phyloP scores from a whole-genome alignment of 495 filamentous ascomycete species.

The Entonaema liquescens region DNA sequence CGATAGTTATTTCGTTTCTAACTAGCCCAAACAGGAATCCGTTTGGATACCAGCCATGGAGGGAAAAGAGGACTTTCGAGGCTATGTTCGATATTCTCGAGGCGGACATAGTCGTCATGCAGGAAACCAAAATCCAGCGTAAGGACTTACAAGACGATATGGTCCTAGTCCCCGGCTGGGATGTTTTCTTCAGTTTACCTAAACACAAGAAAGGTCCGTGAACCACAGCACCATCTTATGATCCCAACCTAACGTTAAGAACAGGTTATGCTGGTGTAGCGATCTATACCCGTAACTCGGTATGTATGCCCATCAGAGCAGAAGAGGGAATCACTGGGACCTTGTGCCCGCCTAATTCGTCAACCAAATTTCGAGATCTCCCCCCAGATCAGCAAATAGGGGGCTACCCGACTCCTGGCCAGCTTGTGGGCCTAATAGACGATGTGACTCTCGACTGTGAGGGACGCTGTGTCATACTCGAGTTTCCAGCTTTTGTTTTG shows the following conservation, averaged over 20 bases:
- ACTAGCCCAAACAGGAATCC: constrained; percentile 71
- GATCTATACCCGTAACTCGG: constrained; percentile 90
- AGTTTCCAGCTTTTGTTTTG: constrained; percentile 94
- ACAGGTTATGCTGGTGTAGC: constrained; percentile 96
- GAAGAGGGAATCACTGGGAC: constrained; percentile 93
- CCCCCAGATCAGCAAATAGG: constrained; percentile 84
- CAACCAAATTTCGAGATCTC: constrained; percentile 77
- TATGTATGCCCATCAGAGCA: constrained; percentile 86
- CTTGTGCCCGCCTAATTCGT: constrained; percentile 78
- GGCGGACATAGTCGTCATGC: constrained; percentile 93
- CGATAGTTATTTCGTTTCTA: constrained; percentile 7
- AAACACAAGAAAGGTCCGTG: constrained; percentile 87
- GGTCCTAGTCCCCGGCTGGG: constrained; percentile 95
- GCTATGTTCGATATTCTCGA: constrained; percentile 95
- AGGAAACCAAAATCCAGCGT: constrained; percentile 95
- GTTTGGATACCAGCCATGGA: constrained; percentile 95
- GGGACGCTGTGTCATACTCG: constrained; percentile 89
- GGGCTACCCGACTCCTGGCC: constrained; percentile 80
- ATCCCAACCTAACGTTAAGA: constrained; percentile 9
- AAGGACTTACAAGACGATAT: constrained; percentile 96
- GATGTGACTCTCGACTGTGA: constrained; percentile 82
- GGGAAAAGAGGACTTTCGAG: constrained; percentile 85
- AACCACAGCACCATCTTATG: not conserved
- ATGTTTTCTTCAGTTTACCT: constrained; percentile 94
- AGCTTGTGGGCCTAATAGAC: constrained; percentile 72